Evolutionary conservation across 106 monocot genomes (phyloP), one percentile per base, ranked within the genome.

Genomic region (Dendrobium chrysotoxum): DNA sequence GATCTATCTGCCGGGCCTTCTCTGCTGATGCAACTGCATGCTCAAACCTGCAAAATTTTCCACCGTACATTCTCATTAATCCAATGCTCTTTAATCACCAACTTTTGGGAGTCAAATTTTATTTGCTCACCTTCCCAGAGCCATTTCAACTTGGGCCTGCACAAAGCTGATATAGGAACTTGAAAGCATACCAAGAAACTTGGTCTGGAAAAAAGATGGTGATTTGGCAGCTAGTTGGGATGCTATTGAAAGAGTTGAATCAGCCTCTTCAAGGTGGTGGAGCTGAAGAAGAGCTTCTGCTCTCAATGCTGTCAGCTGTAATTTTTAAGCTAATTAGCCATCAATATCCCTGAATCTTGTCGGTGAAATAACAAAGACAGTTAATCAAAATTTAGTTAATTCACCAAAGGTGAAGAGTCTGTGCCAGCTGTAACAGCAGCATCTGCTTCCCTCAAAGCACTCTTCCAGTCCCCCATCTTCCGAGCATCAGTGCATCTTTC

Each of bases 281-380:
- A 96, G 87, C 0, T 75, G 85, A 9, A 96, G 88, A 76, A 92
- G 92, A 21, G 96, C 93, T 89, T 96, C 96, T 9, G 90, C 88
- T 85, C 84, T 93, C 15, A 78, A 80, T 5, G 92, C 92, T 66
- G 85, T 75, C 3, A 96, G 81, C 96, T 97, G 85, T 80, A 73
- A 75, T 57, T 77, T 78, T 16, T 40, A 82, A 80, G 28, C 57
- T 2, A 65, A 3, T 78, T 79, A 53, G 53, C 26, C 13, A 7
- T 39, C 6, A 5, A 77, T 46, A 38, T 85, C 8, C 11, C 18
- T 31, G 18, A 46, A n/a, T 50, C 41, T 38, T 45, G 9, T 26
- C 28, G 39, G 28, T 31, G 38, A 44, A 46, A 46, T 46, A 7
- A 46, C 0, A 0, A 46, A 46, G 46, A n/a, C n/a, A 13, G 15